Percentiles rank a stretch among this genome's conserved stretches.
Conservation (phyloP, 495 filamentous ascomycete species). For the Melanomma pulvis-pyrius region DNA sequence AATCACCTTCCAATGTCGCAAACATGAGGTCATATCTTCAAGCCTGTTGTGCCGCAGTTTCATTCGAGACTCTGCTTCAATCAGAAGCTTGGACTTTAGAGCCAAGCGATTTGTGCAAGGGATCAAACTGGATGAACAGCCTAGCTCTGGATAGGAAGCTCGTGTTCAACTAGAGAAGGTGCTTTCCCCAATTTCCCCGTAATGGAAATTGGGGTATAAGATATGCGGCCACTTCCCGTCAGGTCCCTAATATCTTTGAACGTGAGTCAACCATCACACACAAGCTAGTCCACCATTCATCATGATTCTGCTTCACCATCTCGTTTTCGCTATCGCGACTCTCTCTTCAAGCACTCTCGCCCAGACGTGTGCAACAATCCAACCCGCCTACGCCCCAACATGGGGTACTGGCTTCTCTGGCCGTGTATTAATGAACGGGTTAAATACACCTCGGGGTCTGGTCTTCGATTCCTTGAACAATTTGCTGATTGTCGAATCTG, state of each 20-base stretch:
- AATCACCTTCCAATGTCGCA: not conserved
- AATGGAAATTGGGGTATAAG: slow-evolving; percentile 2
- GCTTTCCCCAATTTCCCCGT: not conserved
- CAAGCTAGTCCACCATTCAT: not conserved
- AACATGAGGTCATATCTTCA: not conserved
- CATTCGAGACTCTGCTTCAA: not conserved
- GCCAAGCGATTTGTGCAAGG: not conserved
- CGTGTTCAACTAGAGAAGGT: not conserved
- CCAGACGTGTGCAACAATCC: slow-evolving; percentile 15
- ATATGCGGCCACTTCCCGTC: not conserved
- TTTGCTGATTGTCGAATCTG: slow-evolving; percentile 60
- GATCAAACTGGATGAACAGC: not conserved
- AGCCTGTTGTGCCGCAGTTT: not conserved
- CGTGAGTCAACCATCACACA: not conserved
- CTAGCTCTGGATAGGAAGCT: not conserved
- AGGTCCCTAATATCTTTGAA: not conserved
- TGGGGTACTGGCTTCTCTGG: slow-evolving; percentile 54
- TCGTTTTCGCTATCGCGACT: not conserved
- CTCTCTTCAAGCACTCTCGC: slow-evolving; percentile 7
- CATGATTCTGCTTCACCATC: slow-evolving; percentile 5
- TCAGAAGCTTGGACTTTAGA: not conserved
- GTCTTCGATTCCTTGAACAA: slow-evolving; percentile 60
- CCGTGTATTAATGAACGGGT: slow-evolving; percentile 55
- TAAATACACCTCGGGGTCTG: slow-evolving; percentile 59
- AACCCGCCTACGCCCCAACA: slow-evolving; percentile 15